These are phyloP conservation scores for Globisporangium nagaii DNA, from an alignment of 352 stramenopile genomes.

Conservation along the genomic window DNA sequence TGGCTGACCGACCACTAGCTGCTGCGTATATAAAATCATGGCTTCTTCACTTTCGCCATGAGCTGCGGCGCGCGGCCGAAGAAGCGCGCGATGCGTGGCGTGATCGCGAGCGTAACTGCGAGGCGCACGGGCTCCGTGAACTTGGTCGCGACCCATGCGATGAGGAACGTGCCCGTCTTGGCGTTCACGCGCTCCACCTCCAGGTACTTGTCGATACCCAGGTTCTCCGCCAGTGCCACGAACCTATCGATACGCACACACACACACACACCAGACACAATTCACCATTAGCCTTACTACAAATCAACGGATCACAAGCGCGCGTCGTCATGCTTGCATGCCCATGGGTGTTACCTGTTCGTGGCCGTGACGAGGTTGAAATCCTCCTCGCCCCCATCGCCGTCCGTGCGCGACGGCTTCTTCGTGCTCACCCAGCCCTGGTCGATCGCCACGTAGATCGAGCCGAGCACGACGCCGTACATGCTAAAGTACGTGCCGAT, in stretches of 20 bases:
- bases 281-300: too few relatives aligned
- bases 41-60: conserved; percentile 20
- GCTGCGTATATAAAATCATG: conserved; percentile 3
- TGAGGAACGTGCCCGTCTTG: conserved; percentile 75
- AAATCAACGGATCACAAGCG: too few relatives aligned
- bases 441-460: conserved; percentile 80
- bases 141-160: conserved; percentile 85
- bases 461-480: conserved; percentile 71
- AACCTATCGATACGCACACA: conserved; percentile 24
- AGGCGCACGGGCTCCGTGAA: conserved; percentile 82
- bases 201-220: conserved; percentile 74
- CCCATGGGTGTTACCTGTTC: too few relatives aligned
- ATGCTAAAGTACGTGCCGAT: conserved; percentile 81
- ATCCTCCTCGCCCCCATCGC: conserved; percentile 23
- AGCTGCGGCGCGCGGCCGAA: conserved; percentile 63
- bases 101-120: conserved; percentile 73
- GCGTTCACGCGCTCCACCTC: conserved; percentile 75
- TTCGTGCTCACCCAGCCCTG: conserved; percentile 67
- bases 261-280: too few relatives aligned
- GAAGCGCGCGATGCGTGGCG: conserved; percentile 68
- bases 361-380: conserved; percentile 81
- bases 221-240: conserved; percentile 59
- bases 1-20: too few relatives aligned
- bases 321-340: too few relatives aligned
- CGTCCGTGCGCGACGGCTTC: conserved; percentile 20